Evolutionary conservation across 306 rosid species (phyloP), one percentile per base, ranked within the genome.

Genomic region (Vigna radiata): DNA sequence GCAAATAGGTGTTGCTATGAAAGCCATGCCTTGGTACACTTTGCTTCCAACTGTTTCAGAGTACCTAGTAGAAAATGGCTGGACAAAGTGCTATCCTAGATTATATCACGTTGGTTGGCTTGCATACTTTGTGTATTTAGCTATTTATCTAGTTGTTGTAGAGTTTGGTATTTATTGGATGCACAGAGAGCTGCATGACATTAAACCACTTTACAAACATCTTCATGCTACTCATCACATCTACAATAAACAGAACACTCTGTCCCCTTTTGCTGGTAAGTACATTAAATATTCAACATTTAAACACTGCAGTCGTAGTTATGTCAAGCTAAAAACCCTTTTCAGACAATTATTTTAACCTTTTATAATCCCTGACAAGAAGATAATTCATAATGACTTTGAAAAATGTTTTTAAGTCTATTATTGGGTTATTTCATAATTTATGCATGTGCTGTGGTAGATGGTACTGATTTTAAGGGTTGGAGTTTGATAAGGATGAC

Each of bases 251-350:
- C 97, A 90, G 84, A 92, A 87, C 61, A 92, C 96, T 75, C 97
- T 95, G 78, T 95, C 97, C 74, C 97, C 98, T 19, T 95, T 95
- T 79, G 98, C 98, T 12, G 97, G 98, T 90, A 77, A 84, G 91
- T 82, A 84, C 46, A 15, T 81, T 19, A 71, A 33, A 63, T 77
- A 44, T 73, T 83, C 46, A 13, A 70, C 37, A 23, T 66, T 80
- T 78, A n/a, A 43, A 73, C 41, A 5, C 47, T 36, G 7, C 14
- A 27, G 46, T 79, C 76, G 13, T 55, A 47, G 36, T 77, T 46
- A 25, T 71, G 36, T 37, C 37, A 19, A 27, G 59, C 47, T 52
- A 18, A 31, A 5, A 19, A 27, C 6, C 13, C 18, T 36, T n/a
- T 59, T 50, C 55, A 36, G 60, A 21, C 12, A 43, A 4, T 71